Evolutionary conservation across 495 filamentous ascomycete genomes (phyloP).

Genomic region (Hypoxylon cercidicola): DNA sequence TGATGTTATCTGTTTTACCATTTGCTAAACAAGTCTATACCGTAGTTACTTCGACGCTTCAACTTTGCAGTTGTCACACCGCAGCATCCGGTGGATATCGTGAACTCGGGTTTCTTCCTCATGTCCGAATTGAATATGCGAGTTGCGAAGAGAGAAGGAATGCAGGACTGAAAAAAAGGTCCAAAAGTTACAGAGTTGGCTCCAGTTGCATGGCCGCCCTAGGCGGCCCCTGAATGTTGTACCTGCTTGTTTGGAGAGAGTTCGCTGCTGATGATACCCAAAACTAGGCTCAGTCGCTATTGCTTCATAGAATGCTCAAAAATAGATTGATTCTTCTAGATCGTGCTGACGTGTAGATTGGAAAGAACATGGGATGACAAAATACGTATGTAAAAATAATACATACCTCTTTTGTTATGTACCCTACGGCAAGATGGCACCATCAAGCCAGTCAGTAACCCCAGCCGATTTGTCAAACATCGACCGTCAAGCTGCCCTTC

Average conservation of each 20-base stretch:
- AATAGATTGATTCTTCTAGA: too few species aligned
- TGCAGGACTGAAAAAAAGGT: not conserved
- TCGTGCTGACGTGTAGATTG: too few species aligned
- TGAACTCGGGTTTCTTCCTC: conserved; percentile 36
- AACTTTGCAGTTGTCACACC: conserved; percentile 33
- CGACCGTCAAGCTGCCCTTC: conserved; percentile 57
- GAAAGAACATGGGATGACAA: too few species aligned
- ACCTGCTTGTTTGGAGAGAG: too few species aligned
- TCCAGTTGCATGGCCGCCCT: not conserved
- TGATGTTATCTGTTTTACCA: not conserved
- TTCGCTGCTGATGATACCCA: too few species aligned
- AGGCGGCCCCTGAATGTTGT: too few species aligned
- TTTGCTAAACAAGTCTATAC: not conserved
- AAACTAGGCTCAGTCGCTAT: too few species aligned
- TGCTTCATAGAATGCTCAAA: too few species aligned
- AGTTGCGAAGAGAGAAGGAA: conserved; percentile 22
- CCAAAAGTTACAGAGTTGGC: not conserved
- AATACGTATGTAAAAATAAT: too few species aligned
- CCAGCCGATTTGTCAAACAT: conserved; percentile 32
- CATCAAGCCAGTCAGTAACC: too few species aligned
- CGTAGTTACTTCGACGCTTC: conserved; percentile 36
- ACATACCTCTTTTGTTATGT: too few species aligned
- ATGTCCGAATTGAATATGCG: conserved; percentile 38
- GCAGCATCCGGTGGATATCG: conserved; percentile 31
- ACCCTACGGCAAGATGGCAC: not conserved